Conservation (phyloP, 257 asterid genomes). For the Jaltomata sinuosa region DNA sequence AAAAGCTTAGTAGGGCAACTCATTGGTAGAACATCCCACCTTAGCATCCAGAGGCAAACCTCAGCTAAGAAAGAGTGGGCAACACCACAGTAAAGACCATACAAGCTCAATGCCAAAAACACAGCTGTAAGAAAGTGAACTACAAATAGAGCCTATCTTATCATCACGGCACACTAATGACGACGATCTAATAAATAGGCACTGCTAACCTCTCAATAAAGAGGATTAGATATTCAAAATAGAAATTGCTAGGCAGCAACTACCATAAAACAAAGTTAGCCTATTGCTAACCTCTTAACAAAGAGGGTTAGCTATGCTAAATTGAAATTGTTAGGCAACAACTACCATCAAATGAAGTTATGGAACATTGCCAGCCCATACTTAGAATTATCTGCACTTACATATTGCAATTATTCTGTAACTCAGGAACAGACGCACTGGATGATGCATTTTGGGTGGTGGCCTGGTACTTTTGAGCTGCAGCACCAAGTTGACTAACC, state of each 20-base stretch:
- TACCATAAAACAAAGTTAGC: not conserved
- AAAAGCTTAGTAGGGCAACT: not conserved
- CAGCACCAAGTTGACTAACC: slow-evolving; percentile 95
- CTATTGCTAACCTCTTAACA: not conserved
- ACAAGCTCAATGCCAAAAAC: not conserved
- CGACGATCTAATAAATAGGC: not conserved
- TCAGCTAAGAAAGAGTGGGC: not conserved
- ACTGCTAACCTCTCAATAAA: not conserved
- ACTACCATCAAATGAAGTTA: not conserved
- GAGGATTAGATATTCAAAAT: not conserved
- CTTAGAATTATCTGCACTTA: slow-evolving; percentile 27
- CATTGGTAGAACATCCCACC: not conserved
- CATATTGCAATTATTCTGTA: slow-evolving; percentile 93
- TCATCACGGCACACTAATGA: not conserved
- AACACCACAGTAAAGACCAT: not conserved
- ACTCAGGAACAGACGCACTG: slow-evolving; percentile 58
- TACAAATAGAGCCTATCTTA: not conserved
- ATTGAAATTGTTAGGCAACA: not conserved
- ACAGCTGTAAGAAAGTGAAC: not conserved
- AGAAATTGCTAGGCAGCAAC: not conserved
- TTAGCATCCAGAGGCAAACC: not conserved
- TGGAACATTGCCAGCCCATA: not conserved
- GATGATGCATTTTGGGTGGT: slow-evolving; percentile 73
- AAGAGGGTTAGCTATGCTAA: not conserved
- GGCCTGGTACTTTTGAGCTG: slow-evolving; percentile 95